Evolutionary conservation across 495 filamentous ascomycete genomes (phyloP), one percentile per base, ranked within the genome.

Genomic region (Talaromyces ruber): DNA sequence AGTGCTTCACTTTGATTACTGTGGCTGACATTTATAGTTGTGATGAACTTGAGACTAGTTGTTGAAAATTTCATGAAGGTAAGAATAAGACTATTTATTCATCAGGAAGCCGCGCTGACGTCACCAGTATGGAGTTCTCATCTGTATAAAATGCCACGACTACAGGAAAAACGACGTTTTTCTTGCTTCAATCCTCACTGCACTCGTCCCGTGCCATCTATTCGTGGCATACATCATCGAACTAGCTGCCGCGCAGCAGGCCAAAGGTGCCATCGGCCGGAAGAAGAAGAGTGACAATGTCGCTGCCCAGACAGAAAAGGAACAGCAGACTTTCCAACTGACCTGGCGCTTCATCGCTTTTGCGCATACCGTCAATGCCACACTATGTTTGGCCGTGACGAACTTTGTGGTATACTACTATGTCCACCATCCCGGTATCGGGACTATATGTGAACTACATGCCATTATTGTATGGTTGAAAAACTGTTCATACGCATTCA

Each of bases 11-110:
- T 37, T 52, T 50, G 26, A 8, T 22, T 24, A 58, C 29, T 25
- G 53, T n/a, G 61, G 32, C 18, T 34, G 43, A 61, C 26, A 50
- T 37, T 60, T 24, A 25, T 68, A 90, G 91, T 97, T 66, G 93
- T 92, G 51, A 92, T 92, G 69, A 98, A 98, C 66, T 78, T 98
- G 8, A 84, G 94, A 64, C 80, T 98, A 63, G 86, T 98, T 63
- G 91, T 98, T 66, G 94, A 98, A 77, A 98, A 98, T 67, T 96
- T 91, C 67, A 89, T 92, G 79, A 98, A 98, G 81, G 92, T 91
- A 66, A 66, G 75, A 51, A 9, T 26, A 22, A 34, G 50, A 37
- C 34, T 16, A 39, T 55, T n/a, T 12, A 29, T 55, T n/a, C 8
- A 29, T 54, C 21, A 52, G 22, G 6, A 7, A 5, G n/a, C 28